Conservation (phyloP, 306 rosid species). For the Senna siamea region DNA sequence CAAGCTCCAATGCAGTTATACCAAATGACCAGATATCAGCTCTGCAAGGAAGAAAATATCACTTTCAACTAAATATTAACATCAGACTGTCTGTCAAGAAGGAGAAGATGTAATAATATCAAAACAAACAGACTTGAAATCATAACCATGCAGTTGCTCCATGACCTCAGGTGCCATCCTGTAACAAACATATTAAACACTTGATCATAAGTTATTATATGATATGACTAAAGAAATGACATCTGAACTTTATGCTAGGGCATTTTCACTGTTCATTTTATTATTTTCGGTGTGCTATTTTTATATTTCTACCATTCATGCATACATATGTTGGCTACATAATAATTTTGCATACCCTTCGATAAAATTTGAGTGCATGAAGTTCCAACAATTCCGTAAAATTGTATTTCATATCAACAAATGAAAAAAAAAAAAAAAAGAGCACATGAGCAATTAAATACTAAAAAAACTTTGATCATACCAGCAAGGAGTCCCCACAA, state of each 20-base stretch:
- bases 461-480: constrained; percentile 31
- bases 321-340: not conserved
- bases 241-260: not conserved
- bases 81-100: not conserved
- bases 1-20: constrained; percentile 95
- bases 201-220: constrained; percentile 1
- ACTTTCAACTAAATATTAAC: constrained; percentile 39
- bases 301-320: not conserved
- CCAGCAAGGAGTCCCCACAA: constrained; percentile 99
- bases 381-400: not conserved
- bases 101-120: not conserved
- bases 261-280: not conserved
- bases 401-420: not conserved
- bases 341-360: not conserved
- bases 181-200: constrained; percentile 23
- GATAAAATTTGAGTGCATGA: not conserved
- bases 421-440: not conserved
- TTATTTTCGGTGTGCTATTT: not conserved
- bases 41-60: constrained; percentile 46
- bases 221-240: constrained; percentile 2
- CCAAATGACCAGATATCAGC: constrained; percentile 99
- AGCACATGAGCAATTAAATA: not conserved
- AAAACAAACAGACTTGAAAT: constrained; percentile 71
- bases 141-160: constrained; percentile 94
- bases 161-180: constrained; percentile 99